Evolutionary conservation across 2,329 filamentous ascomycete genomes (phyloP), one percentile per base, ranked within the genome.

Genomic region (Fusarium torulosum): DNA sequence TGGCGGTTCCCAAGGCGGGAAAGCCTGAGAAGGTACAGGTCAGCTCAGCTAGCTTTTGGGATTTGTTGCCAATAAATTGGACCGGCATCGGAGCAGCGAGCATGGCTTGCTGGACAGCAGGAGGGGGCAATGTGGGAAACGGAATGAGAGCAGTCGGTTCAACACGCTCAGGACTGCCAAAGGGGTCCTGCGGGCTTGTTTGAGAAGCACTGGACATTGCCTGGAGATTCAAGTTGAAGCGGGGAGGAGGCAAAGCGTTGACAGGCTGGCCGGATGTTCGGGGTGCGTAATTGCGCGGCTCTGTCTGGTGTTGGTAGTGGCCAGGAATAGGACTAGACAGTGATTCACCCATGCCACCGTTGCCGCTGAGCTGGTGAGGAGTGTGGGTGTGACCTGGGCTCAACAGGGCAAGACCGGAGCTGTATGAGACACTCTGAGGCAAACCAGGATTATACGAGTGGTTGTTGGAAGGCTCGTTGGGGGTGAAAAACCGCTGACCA

Each of bases 241-340:
- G 79, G 5, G 81, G 81, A 13, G 81, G 80, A 15, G 79, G 76
- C 33, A 74, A 68, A 27, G 62, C 67, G 6, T 64, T 59, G 33
- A 67, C 57, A 8, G 72, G 62, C n/a, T 70, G 68, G 0, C 71
- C 74, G 27, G 73, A 63, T 8, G 75, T 75, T 7, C 78, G 75
- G 6, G 80, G 80, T 2, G 79, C 78, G 60, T 81, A 81, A 70
- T 79, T 81, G 54, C 79, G 78, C 3, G 81, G 81, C 70, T 82
- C 81, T 0, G 79, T 80, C 47, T 77, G 72, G 35, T 66, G 69
- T 5, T 72, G 70, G 21, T 52, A 43, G 6, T 20, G 46, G 7
- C 20, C 64, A 31, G 52, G 54, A 20, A 53, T 65, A 5, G 71
- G 60, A 43, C 63, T 62, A 29, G 63, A 58, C 11, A 60, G 25